Evolutionary conservation across 2,329 filamentous ascomycete species (phyloP), one percentile per base, ranked within the genome.

Genomic region (Fonsecaea pedrosoi): DNA sequence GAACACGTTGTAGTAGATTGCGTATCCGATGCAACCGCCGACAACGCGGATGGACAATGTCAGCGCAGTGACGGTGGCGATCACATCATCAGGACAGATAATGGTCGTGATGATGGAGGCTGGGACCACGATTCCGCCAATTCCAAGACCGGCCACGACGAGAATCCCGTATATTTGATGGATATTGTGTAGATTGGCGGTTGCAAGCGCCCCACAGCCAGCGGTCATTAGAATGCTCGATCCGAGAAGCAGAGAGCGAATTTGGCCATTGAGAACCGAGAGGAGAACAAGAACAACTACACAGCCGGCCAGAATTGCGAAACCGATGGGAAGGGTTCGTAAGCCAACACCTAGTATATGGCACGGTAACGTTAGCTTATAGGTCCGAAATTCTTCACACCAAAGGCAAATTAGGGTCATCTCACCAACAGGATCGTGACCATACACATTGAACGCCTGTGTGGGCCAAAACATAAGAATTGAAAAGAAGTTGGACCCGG

Each of bases 21-120:
- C 82, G 74, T 88, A 90, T 45, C 87, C 88, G 65, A 91, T 84
- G 8, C 84, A 83, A 37, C 89, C 89, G 55, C 89, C 89, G 38
- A 91, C 83, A 62, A 90, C 87, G 40, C 89, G 87, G 70, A 91
- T 86, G 15, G 87, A 84, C 25, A 91, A 84, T 0, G 89, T 90
- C 32, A 92, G 80, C 6, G 89, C 87, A 0, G 88, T 85, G 54
- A 90, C 83, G 1, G 89, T 91, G 10, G 87, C 89, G 69, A 91
- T 91, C 3, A 91, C 81, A 60, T 91, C 80, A 77, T 89, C 86
- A 0, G 89, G 88, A 69, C 88, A 90, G 70, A 90, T 87, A 72
- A 91, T 90, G 9, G 87, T 88, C 3, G 86, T 86, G 66, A 91
- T 89, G 70, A 90, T 89, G 0, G 86, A 87, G 0, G 86, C 85